phyloP scores from a whole-genome alignment of 495 filamentous ascomycete species.

The Aspergillus cavernicola region DNA sequence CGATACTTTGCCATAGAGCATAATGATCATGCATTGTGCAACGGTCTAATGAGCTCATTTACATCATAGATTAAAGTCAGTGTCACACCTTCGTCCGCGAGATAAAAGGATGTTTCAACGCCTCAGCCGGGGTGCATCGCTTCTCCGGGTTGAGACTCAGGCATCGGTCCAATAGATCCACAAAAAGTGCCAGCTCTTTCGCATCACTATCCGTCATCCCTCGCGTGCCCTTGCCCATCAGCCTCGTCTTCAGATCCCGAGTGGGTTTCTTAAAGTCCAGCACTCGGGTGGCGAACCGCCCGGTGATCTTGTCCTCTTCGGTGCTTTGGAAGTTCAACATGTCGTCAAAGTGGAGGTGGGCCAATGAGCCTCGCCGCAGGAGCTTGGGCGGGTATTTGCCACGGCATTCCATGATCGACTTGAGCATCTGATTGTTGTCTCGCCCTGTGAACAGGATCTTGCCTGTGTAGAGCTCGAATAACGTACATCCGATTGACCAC shows the following conservation, averaged over 20 bases:
- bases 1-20: no score
- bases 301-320: constrained; percentile 80
- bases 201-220: constrained; percentile 67
- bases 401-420: constrained; percentile 91
- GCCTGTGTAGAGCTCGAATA: constrained; percentile 95
- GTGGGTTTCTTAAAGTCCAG: constrained; percentile 75
- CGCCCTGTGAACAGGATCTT: constrained; percentile 94
- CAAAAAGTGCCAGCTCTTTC: constrained; percentile 75
- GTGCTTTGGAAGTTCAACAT: constrained; percentile 79
- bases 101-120: constrained; percentile 84
- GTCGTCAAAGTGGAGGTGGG: constrained; percentile 79
- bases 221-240: constrained; percentile 68
- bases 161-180: constrained; percentile 83
- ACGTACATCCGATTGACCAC: constrained; percentile 95
- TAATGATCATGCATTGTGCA: no score
- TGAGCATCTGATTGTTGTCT: constrained; percentile 97
- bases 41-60: not conserved
- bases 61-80: not conserved
- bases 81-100: constrained; percentile 27
- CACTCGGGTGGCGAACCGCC: constrained; percentile 68
- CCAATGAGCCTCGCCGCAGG: constrained; percentile 71
- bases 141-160: constrained; percentile 91
- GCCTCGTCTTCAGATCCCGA: constrained; percentile 72
- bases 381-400: constrained; percentile 88
- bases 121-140: constrained; percentile 79